Percentiles rank a stretch among this genome's conserved stretches.
phyloP scores from a whole-genome alignment of 163 green algal species.

The Chloroidium sp. region DNA sequence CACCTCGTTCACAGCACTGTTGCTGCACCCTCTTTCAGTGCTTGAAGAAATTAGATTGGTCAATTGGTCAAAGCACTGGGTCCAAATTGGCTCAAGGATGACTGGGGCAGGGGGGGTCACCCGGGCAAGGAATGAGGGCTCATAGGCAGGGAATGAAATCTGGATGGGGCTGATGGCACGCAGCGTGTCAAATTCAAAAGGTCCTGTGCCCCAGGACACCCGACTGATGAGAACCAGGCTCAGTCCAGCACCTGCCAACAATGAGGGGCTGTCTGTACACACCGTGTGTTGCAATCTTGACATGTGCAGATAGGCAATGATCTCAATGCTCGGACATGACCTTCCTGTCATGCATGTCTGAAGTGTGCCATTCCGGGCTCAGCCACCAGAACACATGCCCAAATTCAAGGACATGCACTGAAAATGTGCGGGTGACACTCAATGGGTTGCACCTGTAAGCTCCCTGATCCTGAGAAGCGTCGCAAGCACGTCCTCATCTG shows the following conservation, averaged over 20 bases:
- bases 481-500: conserved; percentile 22
- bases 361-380: no score
- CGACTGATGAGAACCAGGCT: conserved; percentile 31
- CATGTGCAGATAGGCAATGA: no score
- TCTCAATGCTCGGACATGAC: background rate
- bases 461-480: conserved; percentile 23
- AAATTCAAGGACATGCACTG: no score
- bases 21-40: no score
- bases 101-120: conserved; percentile 1
- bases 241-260: conserved; percentile 15
- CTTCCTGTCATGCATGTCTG: background rate
- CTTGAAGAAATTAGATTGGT: no score
- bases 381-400: no score
- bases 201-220: conserved; percentile 19
- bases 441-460: conserved; percentile 9
- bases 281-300: background rate
- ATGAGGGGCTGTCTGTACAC: background rate
- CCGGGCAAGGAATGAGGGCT: conserved; percentile 13
- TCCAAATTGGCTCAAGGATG: background rate
- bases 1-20: no score
- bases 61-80: no score
- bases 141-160: conserved; percentile 27
- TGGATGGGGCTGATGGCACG: conserved; percentile 5
- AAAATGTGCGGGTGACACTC: no score
- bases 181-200: conserved; percentile 17